Percentiles rank a stretch among this genome's conserved stretches.
phyloP scores from a whole-genome alignment of 768 basidiomycete species.

The Trametes cubensis region DNA sequence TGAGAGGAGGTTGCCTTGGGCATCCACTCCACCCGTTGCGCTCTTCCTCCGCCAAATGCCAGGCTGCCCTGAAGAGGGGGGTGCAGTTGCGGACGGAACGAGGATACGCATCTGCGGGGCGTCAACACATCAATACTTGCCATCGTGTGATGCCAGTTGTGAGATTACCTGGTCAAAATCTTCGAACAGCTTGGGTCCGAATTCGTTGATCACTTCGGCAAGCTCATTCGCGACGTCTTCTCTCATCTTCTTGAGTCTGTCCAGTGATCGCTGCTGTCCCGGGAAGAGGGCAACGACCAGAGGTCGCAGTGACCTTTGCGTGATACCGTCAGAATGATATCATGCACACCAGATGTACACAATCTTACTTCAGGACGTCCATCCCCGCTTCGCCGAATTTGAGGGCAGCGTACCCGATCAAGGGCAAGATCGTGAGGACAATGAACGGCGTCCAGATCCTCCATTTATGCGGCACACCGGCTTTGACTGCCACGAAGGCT shows the following conservation, averaged over 20 bases:
- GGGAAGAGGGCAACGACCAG: slow-evolving; percentile 86
- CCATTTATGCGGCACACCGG: slow-evolving; percentile 63
- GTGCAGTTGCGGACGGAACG: slow-evolving; percentile 81
- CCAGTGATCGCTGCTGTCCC: slow-evolving; percentile 81
- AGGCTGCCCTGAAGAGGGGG: slow-evolving; percentile 73
- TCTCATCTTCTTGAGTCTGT: slow-evolving; percentile 74
- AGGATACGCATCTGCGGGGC: slow-evolving; percentile 69
- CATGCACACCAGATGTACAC: neutral
- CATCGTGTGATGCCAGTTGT: slow-evolving; percentile 5
- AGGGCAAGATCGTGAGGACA: slow-evolving; percentile 73
- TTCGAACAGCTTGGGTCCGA: slow-evolving; percentile 83
- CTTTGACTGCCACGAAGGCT: slow-evolving; percentile 68
- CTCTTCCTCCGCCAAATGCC: slow-evolving; percentile 83
- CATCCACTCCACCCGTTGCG: slow-evolving; percentile 80
- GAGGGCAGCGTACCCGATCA: slow-evolving; percentile 90
- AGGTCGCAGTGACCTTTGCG: slow-evolving; percentile 82
- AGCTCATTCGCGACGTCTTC: slow-evolving; percentile 81
- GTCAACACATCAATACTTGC: neutral
- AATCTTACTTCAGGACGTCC: slow-evolving; percentile 91
- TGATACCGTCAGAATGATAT: neutral
- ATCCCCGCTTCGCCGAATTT: slow-evolving; percentile 98
- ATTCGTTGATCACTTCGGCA: slow-evolving; percentile 80
- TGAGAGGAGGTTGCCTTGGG: slow-evolving; percentile 79
- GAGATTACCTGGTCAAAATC: slow-evolving; percentile 77
- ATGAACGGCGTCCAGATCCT: slow-evolving; percentile 77